Evolutionary conservation across 73 alveolate genomes (phyloP).

Genomic region (Uronychia setigera): DNA sequence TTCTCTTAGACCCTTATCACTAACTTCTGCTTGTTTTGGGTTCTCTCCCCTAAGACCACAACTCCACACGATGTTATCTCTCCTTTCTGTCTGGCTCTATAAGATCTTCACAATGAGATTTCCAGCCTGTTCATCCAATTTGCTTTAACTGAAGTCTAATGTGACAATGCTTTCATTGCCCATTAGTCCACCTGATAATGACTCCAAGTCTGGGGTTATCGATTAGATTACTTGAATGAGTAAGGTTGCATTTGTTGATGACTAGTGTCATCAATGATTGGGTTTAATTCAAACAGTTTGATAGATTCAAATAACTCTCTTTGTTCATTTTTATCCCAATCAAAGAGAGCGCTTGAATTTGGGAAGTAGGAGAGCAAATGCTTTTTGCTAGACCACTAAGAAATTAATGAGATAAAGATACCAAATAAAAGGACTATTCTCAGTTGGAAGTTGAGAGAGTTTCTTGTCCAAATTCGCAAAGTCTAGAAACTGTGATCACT

Average conservation of each 20-base stretch:
- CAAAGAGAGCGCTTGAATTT: background rate
- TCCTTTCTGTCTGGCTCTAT: constrained; percentile 70
- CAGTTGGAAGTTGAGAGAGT: background rate
- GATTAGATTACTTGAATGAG: background rate
- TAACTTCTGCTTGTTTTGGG: constrained; percentile 65
- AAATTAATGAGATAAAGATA: background rate
- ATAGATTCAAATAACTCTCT: background rate
- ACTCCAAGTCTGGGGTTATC: background rate
- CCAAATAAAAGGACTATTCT: background rate
- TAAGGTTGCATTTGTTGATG: background rate
- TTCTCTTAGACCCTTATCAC: constrained; percentile 60
- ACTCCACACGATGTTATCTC: constrained; percentile 77
- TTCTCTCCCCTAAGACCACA: constrained; percentile 72
- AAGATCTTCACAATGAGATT: constrained; percentile 35
- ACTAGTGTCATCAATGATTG: background rate
- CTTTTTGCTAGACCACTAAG: background rate
- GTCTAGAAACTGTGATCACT: background rate
- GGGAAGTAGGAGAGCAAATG: background rate
- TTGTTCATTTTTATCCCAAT: background rate
- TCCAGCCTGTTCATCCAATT: background rate
- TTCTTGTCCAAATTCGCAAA: background rate
- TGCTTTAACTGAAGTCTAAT: background rate
- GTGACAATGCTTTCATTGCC: background rate
- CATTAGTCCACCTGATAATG: background rate
- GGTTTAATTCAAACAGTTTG: background rate